phyloP scores from a whole-genome alignment of 2,329 filamentous ascomycete species.

The Cercospora beticola region DNA sequence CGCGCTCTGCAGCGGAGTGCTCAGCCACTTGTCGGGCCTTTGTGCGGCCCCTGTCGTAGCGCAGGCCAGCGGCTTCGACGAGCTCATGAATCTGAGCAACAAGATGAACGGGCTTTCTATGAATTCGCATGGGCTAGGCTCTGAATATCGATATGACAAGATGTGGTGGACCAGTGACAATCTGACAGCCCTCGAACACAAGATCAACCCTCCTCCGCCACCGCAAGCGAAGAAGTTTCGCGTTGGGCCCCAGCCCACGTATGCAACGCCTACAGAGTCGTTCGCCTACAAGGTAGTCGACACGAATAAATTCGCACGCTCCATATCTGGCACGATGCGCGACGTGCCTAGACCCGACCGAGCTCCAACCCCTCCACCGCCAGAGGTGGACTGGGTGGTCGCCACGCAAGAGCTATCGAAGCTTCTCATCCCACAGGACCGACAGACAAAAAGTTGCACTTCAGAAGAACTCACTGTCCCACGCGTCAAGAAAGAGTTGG shows the following conservation, averaged over 20 bases:
- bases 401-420: slow-evolving; percentile 82
- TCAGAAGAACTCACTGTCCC: slow-evolving; percentile 70
- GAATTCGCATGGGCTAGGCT: slow-evolving; percentile 2
- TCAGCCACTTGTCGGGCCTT: slow-evolving; percentile 87
- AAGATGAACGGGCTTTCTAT: slow-evolving; percentile 33
- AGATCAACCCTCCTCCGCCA: slow-evolving; percentile 54
- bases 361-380: slow-evolving; percentile 65
- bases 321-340: slow-evolving; percentile 56
- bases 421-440: slow-evolving; percentile 72
- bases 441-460: slow-evolving; percentile 73
- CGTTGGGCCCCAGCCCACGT: slow-evolving; percentile 64
- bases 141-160: slow-evolving; percentile 38
- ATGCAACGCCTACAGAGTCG: slow-evolving; percentile 82
- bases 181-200: slow-evolving; percentile 68
- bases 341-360: slow-evolving; percentile 39
- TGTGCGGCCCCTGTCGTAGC: slow-evolving; percentile 40
- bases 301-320: slow-evolving; percentile 64
- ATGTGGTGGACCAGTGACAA: slow-evolving; percentile 52
- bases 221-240: slow-evolving; percentile 57
- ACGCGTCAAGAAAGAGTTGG: slow-evolving; percentile 56
- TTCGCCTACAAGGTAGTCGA: slow-evolving; percentile 78
- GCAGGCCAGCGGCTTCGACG: slow-evolving; percentile 11
- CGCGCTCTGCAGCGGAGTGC: slow-evolving; percentile 79
- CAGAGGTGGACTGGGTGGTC: slow-evolving; percentile 80
- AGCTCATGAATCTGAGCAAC: slow-evolving; percentile 26